phyloP scores from a whole-genome alignment of 495 filamentous ascomycete species.

The Trichoderma erinaceum region DNA sequence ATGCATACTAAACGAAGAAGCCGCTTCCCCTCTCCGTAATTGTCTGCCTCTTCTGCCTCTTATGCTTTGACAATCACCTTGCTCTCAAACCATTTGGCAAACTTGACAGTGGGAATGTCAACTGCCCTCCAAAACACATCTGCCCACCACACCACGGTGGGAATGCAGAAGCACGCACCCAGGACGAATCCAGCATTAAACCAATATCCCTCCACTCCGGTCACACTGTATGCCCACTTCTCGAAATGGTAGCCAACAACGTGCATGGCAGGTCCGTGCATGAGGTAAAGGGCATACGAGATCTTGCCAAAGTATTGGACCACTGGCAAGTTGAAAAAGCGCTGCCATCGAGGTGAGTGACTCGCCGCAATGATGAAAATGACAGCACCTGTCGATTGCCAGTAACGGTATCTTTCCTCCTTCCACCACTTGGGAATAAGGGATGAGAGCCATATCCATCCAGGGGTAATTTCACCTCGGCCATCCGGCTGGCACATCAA shows the following conservation, averaged over 20 bases:
- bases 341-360: conserved; percentile 31
- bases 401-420: conserved; percentile 37
- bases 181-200: conserved; percentile 33
- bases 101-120: conserved; percentile 40
- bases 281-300: conserved; percentile 46
- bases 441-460: conserved; percentile 34
- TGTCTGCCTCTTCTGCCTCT: conserved; percentile 18
- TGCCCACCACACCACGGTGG: conserved; percentile 37
- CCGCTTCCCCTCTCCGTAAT: neutral
- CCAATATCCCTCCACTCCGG: conserved; percentile 28
- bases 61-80: conserved; percentile 11
- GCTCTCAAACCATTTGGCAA: conserved; percentile 39
- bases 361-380: conserved; percentile 35
- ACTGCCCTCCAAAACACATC: conserved; percentile 43
- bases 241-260: conserved; percentile 37
- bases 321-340: conserved; percentile 27
- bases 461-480: conserved; percentile 31
- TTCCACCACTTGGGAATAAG: conserved; percentile 36
- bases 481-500: conserved; percentile 39
- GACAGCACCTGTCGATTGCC: conserved; percentile 35
- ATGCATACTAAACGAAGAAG: neutral
- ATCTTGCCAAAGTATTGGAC: conserved; percentile 47
- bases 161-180: conserved; percentile 31
- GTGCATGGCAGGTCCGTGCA: conserved; percentile 47
- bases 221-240: conserved; percentile 29